Conservation (phyloP, 2,329 filamentous ascomycete genomes). For the Helminthosporium solani region DNA sequence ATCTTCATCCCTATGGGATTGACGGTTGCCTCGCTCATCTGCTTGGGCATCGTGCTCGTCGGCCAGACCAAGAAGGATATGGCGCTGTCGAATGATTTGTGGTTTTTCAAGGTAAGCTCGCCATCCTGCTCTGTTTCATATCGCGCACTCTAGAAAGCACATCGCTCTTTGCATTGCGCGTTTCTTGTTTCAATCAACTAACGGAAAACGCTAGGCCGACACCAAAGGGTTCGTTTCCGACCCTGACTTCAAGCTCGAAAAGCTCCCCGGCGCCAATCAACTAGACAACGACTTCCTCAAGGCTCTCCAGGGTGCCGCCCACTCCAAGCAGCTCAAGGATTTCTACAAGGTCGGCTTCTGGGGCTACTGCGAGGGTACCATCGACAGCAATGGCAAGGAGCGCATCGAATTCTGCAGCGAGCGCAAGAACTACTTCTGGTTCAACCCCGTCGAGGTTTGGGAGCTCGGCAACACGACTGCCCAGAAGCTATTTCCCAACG, state of each 20-base stretch:
- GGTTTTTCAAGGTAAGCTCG: conserved; percentile 58
- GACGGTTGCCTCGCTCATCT: conserved; percentile 74
- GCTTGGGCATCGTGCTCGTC: conserved; percentile 59
- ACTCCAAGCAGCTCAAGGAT: conserved; percentile 58
- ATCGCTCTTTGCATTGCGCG: conserved; percentile 11
- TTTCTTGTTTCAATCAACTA: too few species aligned
- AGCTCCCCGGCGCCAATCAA: conserved; percentile 27
- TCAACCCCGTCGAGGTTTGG: conserved; percentile 68
- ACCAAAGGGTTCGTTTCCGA: conserved; percentile 57
- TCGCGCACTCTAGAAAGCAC: neutral
- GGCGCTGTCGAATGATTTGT: conserved; percentile 51
- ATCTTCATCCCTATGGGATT: conserved; percentile 84
- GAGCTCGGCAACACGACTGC: conserved; percentile 57
- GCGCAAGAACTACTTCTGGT: conserved; percentile 73
- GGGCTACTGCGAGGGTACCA: conserved; percentile 75
- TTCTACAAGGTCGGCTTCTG: conserved; percentile 81
- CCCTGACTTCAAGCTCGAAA: conserved; percentile 40
- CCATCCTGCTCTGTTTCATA: conserved; percentile 45
- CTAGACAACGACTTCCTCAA: conserved; percentile 43
- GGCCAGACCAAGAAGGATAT: conserved; percentile 57
- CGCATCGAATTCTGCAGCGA: conserved; percentile 65
- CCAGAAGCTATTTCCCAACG: conserved; percentile 60
- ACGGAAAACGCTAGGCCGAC: conserved; percentile 26
- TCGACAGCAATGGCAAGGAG: conserved; percentile 53
- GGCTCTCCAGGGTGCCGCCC: conserved; percentile 42